Evolutionary conservation across 306 rosid species (phyloP), one percentile per base, ranked within the genome.

Genomic region (Vicia villosa): DNA sequence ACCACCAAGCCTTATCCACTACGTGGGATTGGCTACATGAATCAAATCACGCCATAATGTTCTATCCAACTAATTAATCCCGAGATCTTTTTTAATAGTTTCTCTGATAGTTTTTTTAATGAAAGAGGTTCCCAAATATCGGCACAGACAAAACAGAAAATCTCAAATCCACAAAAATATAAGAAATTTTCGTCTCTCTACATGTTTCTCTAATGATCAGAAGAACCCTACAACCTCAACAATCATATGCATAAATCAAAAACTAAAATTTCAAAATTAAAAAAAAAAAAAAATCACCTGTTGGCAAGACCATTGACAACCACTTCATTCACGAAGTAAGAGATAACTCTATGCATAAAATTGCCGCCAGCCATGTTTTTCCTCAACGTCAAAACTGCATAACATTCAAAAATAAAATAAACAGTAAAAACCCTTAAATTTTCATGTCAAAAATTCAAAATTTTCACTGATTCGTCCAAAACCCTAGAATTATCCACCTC

Each of bases 291-390:
- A 55, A 51, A 11, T n/a, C 32, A 83, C 87, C 78, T 83, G 75
- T 83, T 83, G 42, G 87, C 87, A 76, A 83, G 87, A 37, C 84
- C 70, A 68, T 69, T 76, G n/a, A 83, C 84, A 45, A 83, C 77
- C 32, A 83, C 49, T 55, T 83, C 84, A 37, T 83, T 83, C 6
- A 83, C 87, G 9, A 83, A 71, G n/a, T 83, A 83, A 22, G 84
- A 76, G 12, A 83, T 4, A 49, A 64, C 62, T 66, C 84, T 79
- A n/a, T 73, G 43, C 60, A 80, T 1, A 36, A 83, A 80, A 76
- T 83, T 83, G 45, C 83, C 83, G 36, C 85, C 86, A 71, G 87
- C 87, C 87, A 83, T 83, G 38, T 34, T 79, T 60, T 2, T 42
- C 32, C 66, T 73, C 30, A 51, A 59, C 34, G 61, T 56, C 81